Percentiles rank a stretch among this genome's conserved stretches.
These are phyloP conservation scores for Phytophthora europaea DNA, from an alignment of 352 stramenopile species.

Conservation along the genomic window DNA sequence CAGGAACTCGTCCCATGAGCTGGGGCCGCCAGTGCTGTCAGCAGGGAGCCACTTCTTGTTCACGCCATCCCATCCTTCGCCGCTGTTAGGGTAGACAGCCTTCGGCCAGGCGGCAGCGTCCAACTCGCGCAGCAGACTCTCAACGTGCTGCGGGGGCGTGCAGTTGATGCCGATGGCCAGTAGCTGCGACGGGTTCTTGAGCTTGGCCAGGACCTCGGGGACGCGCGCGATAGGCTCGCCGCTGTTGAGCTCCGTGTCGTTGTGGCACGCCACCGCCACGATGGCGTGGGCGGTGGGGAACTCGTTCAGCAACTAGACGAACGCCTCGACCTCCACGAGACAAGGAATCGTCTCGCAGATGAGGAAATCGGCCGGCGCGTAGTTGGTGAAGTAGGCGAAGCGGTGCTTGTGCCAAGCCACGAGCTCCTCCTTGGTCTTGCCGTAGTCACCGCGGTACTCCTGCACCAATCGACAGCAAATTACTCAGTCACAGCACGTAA, in stretches of 20 bases:
- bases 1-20: slow-evolving; percentile 65
- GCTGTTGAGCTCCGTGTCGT: slow-evolving; percentile 74
- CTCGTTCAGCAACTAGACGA: slow-evolving; percentile 83
- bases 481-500: slow-evolving; percentile 4
- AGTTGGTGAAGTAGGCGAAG: slow-evolving; percentile 72
- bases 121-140: slow-evolving; percentile 62
- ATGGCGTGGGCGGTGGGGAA: slow-evolving; percentile 64
- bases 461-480: slow-evolving; percentile 23
- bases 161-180: slow-evolving; percentile 90
- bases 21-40: slow-evolving; percentile 42
- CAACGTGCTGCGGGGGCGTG: slow-evolving; percentile 79
- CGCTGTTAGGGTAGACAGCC: slow-evolving; percentile 89
- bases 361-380: slow-evolving; percentile 70
- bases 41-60: slow-evolving; percentile 79
- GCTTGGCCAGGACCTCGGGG: slow-evolving; percentile 49
- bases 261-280: slow-evolving; percentile 72
- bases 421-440: slow-evolving; percentile 70
- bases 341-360: slow-evolving; percentile 91
- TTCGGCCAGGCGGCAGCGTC: slow-evolving; percentile 55
- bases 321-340: slow-evolving; percentile 80
- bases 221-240: slow-evolving; percentile 64
- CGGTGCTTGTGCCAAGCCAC: slow-evolving; percentile 82
- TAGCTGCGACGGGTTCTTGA: slow-evolving; percentile 68
- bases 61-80: slow-evolving; percentile 81
- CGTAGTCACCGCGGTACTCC: slow-evolving; percentile 91